Conservation (phyloP, 306 rosid species). For the Vigna mungo region DNA sequence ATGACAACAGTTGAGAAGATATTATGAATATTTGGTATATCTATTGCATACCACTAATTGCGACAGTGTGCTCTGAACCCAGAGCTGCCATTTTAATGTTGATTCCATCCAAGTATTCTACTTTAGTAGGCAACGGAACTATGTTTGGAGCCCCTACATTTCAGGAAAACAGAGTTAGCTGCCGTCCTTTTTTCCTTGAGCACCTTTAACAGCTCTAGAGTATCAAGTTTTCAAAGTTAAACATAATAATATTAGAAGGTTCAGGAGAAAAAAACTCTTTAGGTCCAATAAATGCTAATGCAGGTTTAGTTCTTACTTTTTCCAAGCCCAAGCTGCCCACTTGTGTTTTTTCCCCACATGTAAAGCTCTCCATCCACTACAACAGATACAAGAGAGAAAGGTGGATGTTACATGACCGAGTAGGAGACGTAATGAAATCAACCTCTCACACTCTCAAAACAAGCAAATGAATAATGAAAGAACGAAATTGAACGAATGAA, state of each 20-base stretch:
- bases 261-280: background rate
- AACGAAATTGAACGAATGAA: too few species aligned
- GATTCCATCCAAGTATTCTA: constrained; percentile 84
- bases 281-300: constrained; percentile 27
- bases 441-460: too few species aligned
- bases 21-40: background rate
- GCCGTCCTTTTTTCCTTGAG: constrained; percentile 17
- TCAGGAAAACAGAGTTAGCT: constrained; percentile 39
- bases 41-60: constrained; percentile 73
- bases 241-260: constrained; percentile 7
- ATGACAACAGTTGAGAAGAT: too few species aligned
- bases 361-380: constrained; percentile 88
- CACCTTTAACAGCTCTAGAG: constrained; percentile 27
- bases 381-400: background rate
- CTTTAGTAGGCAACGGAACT: constrained; percentile 78
- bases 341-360: constrained; percentile 92
- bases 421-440: too few species aligned
- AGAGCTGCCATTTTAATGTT: constrained; percentile 75
- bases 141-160: constrained; percentile 68
- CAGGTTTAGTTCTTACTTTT: constrained; percentile 69
- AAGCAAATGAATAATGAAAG: too few species aligned
- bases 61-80: constrained; percentile 91
- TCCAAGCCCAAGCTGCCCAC: constrained; percentile 96
- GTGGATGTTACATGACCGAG: too few species aligned
- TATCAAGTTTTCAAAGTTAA: constrained; percentile 9